Conservation (phyloP, 2,329 filamentous ascomycete species). For the Coniochaeta sp. region DNA sequence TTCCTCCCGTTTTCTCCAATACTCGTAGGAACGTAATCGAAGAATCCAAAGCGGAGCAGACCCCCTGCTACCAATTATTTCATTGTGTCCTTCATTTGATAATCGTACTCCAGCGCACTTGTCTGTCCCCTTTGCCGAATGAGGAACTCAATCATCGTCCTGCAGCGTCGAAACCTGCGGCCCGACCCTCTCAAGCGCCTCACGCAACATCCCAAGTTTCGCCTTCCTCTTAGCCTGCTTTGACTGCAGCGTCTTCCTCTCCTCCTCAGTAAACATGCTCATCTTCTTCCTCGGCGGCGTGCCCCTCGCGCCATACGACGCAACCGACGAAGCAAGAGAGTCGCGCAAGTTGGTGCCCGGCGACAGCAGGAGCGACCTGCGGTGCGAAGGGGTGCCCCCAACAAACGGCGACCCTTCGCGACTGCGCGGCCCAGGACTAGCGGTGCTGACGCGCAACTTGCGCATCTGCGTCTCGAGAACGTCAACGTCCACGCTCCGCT, state of each 20-base stretch:
- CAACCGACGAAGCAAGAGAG: conserved; percentile 32
- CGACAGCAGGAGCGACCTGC: conserved; percentile 27
- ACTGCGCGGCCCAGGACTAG: conserved; percentile 16
- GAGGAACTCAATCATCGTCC: conserved; percentile 8
- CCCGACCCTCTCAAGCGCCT: conserved; percentile 39
- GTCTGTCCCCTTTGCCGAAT: background rate
- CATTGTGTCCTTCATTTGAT: background rate
- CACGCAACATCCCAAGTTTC: conserved; percentile 43
- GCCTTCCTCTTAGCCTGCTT: conserved; percentile 45
- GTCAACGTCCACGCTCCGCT: conserved; percentile 84
- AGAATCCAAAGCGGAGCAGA: background rate
- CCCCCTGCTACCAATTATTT: background rate
- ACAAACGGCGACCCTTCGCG: conserved; percentile 32
- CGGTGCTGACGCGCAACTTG: conserved; percentile 25
- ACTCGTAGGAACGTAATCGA: background rate
- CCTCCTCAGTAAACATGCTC: conserved; percentile 50
- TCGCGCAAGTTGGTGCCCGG: conserved; percentile 22
- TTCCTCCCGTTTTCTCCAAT: background rate
- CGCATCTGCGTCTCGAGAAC: conserved; percentile 82
- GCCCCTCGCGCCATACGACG: conserved; percentile 21
- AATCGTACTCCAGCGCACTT: background rate
- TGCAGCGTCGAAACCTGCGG: conserved; percentile 36
- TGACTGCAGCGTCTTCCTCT: conserved; percentile 48
- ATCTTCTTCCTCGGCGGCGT: conserved; percentile 54
- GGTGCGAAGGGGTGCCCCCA: conserved; percentile 10